Evolutionary conservation across 805 yeast genomes (phyloP), one percentile per base, ranked within the genome.

Genomic region (Saccharomycopsis sp.): DNA sequence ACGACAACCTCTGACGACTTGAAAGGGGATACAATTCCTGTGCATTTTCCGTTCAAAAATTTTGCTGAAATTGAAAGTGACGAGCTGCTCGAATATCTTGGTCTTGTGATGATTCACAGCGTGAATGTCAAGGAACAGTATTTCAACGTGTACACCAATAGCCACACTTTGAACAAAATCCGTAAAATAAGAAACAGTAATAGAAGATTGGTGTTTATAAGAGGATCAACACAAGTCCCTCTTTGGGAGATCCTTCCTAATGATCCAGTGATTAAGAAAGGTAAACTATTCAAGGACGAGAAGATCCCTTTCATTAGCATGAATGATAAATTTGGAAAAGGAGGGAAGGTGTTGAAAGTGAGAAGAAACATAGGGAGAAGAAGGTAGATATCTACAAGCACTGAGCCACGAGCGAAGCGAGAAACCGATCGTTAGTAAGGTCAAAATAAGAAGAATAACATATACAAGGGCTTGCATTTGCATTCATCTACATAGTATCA

Each of bases 261-360:
- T 44, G 12, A 44, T 44, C 49, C 49, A 17, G 22, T n/a, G 8
- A 19, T 44, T 17, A 44, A 25, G 14, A 65, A 63, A 53, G 54
- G 59, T 22, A 51, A 44, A 63, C 59, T 56, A 47, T 58, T 19
- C 52, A 50, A 54, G 59, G 55, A 58, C 47, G 44, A 57, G 54
- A 35, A 56, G 55, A 38, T 58, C 35, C 60, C 59, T 9, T 56
- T 38, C 17, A 49, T 58, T 1, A 63, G 57, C 50, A 80, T 81
- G 0, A 77, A 77, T 64, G 71, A 75, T 5, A 72, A 74, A 15
- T 75, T 75, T 57, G 75, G 71, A 8, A 74, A 72, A 55, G 76
- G 83, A 2, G 79, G 82, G 29, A 81, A 80, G 22, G 75, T 76
- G 0, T 75, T 82, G 72, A 76, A 74, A 59, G 71, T 76, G 2